Percentiles rank a stretch among this genome's conserved stretches.
phyloP scores from a whole-genome alignment of 176 grass and related monocot genomes.

The Bothriochloa decipiens region DNA sequence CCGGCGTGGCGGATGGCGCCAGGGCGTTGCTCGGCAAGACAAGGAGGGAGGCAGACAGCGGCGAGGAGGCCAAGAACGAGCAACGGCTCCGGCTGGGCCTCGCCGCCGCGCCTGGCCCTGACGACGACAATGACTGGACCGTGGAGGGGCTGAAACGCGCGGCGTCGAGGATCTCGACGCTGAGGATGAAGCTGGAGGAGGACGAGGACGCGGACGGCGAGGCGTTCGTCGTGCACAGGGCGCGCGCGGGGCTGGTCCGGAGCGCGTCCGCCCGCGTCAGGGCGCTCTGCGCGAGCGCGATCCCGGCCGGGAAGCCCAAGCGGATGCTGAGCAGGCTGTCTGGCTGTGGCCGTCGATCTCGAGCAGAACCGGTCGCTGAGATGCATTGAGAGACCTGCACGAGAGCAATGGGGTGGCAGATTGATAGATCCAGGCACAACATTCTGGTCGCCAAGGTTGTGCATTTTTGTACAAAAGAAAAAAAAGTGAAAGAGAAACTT shows the following conservation, averaged over 20 bases:
- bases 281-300: constrained; percentile 47
- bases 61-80: background rate
- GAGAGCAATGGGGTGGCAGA: background rate
- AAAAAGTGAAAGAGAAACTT: background rate
- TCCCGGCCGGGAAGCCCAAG: constrained; percentile 48
- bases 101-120: background rate
- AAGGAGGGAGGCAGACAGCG: background rate
- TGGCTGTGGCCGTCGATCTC: constrained; percentile 62
- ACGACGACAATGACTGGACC: constrained; percentile 47
- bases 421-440: background rate
- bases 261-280: constrained; percentile 63
- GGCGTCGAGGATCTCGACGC: constrained; percentile 57
- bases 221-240: constrained; percentile 60
- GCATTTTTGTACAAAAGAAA: background rate
- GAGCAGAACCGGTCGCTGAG: constrained; percentile 49
- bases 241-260: constrained; percentile 45
- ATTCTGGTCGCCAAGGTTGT: background rate
- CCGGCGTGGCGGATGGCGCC: constrained; percentile 41
- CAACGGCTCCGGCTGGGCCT: background rate
- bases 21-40: constrained; percentile 50
- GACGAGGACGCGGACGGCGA: constrained; percentile 41
- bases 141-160: constrained; percentile 39
- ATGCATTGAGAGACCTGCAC: constrained; percentile 26
- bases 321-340: constrained; percentile 62
- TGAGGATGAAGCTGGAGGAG: constrained; percentile 76